Evolutionary conservation across 768 basidiomycete species (phyloP).

Genomic region (Neoboletus brunneissimus): DNA sequence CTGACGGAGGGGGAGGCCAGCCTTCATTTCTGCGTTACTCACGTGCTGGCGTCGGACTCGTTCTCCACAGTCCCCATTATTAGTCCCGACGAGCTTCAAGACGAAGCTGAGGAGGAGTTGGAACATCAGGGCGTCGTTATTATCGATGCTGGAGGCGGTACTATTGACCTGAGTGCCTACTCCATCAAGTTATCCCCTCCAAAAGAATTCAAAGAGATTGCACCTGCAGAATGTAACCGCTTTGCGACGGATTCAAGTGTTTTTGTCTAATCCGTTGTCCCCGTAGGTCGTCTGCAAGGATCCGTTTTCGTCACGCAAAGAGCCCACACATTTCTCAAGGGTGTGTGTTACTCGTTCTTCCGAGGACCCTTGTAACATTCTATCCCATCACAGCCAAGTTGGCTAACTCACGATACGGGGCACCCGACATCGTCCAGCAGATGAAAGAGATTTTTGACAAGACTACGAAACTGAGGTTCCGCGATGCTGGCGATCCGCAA

Average conservation of each 20-base stretch:
- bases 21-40: conserved; percentile 40
- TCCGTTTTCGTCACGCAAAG: conserved; percentile 36
- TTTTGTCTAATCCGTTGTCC: neutral
- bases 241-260: neutral
- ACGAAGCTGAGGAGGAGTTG: conserved; percentile 9
- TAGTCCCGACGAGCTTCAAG: neutral
- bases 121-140: conserved; percentile 39
- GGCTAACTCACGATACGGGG: conserved; percentile 27
- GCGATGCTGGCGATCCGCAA: conserved; percentile 29
- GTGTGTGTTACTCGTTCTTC: conserved; percentile 14
- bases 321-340: conserved; percentile 26
- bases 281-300: conserved; percentile 37
- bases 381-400: conserved; percentile 24
- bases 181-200: conserved; percentile 22
- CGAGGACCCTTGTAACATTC: neutral
- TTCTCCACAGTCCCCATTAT: conserved; percentile 9
- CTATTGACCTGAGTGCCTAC: conserved; percentile 39
- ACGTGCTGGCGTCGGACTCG: conserved; percentile 36
- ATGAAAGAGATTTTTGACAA: conserved; percentile 38
- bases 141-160: conserved; percentile 45
- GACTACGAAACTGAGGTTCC: conserved; percentile 41
- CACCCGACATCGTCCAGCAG: conserved; percentile 28
- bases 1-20: conserved; percentile 30
- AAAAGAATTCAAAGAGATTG: conserved; percentile 34
- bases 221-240: conserved; percentile 30